Evolutionary conservation across 768 basidiomycete genomes (phyloP).

Genomic region (Amanita polypyramis): DNA sequence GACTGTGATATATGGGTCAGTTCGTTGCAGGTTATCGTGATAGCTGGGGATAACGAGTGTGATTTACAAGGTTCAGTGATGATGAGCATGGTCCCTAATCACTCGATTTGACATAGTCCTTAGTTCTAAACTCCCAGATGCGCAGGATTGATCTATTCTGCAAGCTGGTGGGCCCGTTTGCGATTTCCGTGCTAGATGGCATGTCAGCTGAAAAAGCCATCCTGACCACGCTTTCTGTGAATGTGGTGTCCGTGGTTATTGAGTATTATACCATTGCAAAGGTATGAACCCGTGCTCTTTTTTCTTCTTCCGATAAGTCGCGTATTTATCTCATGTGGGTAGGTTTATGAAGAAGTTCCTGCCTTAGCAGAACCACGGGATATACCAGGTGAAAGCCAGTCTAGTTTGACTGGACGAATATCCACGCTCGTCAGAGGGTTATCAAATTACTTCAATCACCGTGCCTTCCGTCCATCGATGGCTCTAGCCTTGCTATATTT

Average conservation of each 20-base stretch:
- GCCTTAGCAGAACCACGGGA: constrained; percentile 4
- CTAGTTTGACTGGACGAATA: background rate
- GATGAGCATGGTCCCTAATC: background rate
- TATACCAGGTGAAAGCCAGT: background rate
- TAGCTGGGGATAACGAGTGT: constrained; percentile 3
- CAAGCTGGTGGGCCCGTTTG: constrained; percentile 17
- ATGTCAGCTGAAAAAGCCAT: constrained; percentile 15
- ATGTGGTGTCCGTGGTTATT: constrained; percentile 13
- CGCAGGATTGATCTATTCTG: constrained; percentile 21
- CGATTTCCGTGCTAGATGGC: constrained; percentile 16
- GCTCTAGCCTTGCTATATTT: constrained; percentile 18
- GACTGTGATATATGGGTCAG: background rate
- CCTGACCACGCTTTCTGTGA: constrained; percentile 11
- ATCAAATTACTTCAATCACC: constrained; percentile 13
- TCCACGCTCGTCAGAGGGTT: constrained; percentile 2
- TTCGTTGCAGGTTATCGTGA: constrained; percentile 5
- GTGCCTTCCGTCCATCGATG: constrained; percentile 16
- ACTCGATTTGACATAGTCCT: background rate
- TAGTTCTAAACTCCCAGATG: constrained; percentile 19
- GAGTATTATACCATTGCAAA: constrained; percentile 18
- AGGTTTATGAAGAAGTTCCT: constrained; percentile 7
- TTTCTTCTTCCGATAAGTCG: background rate
- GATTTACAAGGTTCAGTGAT: constrained; percentile 1
- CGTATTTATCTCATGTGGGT: background rate
- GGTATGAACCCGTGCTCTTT: constrained; percentile 10